Conservation (phyloP, 2,329 filamentous ascomycete species). For the Exophiala oligosperma region DNA sequence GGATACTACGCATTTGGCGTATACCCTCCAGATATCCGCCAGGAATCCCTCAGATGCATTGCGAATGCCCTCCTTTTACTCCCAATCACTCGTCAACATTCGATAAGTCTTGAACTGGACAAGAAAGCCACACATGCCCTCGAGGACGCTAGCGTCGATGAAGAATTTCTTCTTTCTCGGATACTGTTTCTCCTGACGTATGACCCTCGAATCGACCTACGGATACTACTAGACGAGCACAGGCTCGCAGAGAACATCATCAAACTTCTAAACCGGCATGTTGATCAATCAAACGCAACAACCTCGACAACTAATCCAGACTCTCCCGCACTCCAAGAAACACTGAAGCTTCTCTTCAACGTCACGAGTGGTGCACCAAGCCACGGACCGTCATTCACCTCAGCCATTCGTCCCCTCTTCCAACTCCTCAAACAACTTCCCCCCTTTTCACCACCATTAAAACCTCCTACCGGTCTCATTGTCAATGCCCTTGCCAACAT, state of each 20-base stretch:
- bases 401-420: slow-evolving; percentile 68
- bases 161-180: slow-evolving; percentile 82
- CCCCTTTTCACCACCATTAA: slow-evolving; percentile 65
- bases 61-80: slow-evolving; percentile 80
- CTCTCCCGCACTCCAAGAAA: slow-evolving; percentile 78
- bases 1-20: slow-evolving; percentile 72
- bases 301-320: slow-evolving; percentile 44
- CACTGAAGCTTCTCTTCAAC: slow-evolving; percentile 86
- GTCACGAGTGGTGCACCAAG: slow-evolving; percentile 72
- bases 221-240: slow-evolving; percentile 64
- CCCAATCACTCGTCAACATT: slow-evolving; percentile 66
- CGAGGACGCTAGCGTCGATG: slow-evolving; percentile 71
- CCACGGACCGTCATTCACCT: slow-evolving; percentile 61
- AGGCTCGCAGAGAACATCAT: slow-evolving; percentile 68
- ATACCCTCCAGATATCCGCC: slow-evolving; percentile 61
- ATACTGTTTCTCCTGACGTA: slow-evolving; percentile 82
- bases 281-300: slow-evolving; percentile 46
- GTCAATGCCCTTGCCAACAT: slow-evolving; percentile 82
- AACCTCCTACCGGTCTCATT: slow-evolving; percentile 68
- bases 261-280: slow-evolving; percentile 70
- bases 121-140: slow-evolving; percentile 69
- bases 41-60: slow-evolving; percentile 76
- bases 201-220: slow-evolving; percentile 67
- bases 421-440: slow-evolving; percentile 66
- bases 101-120: slow-evolving; percentile 70